Base-by-base conservation (phyloP, 768 basidiomycete genomes). In the Pisolithus tinctorius region DNA sequence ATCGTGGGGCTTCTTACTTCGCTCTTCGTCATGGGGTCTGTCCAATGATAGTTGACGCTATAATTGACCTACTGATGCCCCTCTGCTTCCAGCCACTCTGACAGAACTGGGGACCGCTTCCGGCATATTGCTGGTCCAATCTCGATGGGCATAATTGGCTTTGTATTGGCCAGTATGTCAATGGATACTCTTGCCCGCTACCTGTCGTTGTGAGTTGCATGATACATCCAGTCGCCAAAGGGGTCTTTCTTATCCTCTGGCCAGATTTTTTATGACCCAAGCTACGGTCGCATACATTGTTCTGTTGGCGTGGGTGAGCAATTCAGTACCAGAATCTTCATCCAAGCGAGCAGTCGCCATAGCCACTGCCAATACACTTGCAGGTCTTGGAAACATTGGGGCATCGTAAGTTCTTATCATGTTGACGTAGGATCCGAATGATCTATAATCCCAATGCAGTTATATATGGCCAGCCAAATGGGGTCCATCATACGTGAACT, bases 271-370 rank as follows among this genome's bases (percentile, higher is more conserved):
- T 39, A 84, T 88, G 81, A 82, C 85, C 6, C 81, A 83, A 59
- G 77, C 81, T 1, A 83, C 85, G 59, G 76, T 83, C 5, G 86
- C 78, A 2, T 86, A 82, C 64, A 79, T 88, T 51, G 76, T 77
- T 51, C 82, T 87, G 59, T 69, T 71, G 60, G 65, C 74, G 16
- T 77, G 76, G 79, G 69, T 77, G 46, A 72, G 72, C 48, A 78
- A 74, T 55, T 73, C 75, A 10, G 73, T 94, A 67, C 82, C 88
- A 17, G 79, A 83, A n/a, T 82, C 91, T 25, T 81, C 88, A 3
- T 79, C 84, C 17, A 93, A 93, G 66, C 82, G 91, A 6, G 87
- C 90, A 8, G 84, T 91, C n/a, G 84, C 83, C 16, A 72, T 94
- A 38, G 91, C 89, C 1, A 66, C 87, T 50, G 79, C 91, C 60